Conservation (phyloP, 805 yeast genomes). For the Saccharomycopsis javanensis region DNA sequence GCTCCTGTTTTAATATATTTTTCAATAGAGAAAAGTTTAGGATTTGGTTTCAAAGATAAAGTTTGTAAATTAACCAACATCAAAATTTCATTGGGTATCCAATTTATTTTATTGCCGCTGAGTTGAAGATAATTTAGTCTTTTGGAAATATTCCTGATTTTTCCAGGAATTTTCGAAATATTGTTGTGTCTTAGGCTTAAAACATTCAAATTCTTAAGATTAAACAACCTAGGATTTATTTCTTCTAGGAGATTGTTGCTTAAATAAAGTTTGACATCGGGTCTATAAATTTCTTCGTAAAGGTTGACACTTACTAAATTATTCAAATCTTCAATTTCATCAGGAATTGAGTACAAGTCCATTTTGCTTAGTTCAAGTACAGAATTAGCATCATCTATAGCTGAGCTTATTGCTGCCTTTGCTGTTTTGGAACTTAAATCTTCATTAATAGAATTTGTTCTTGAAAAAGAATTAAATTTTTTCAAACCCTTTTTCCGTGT, state of each 20-base stretch:
- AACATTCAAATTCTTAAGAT: slow-evolving; percentile 12
- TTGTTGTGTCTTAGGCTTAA: slow-evolving; percentile 16
- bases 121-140: slow-evolving; percentile 14
- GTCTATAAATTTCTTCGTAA: slow-evolving; percentile 6
- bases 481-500: not conserved
- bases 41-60: slow-evolving; percentile 15
- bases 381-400: slow-evolving; percentile 16
- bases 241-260: slow-evolving; percentile 10
- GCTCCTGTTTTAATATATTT: slow-evolving; percentile 5
- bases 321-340: slow-evolving; percentile 19
- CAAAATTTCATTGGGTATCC: slow-evolving; percentile 13
- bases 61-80: slow-evolving; percentile 12
- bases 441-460: slow-evolving; percentile 12
- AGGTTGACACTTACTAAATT: slow-evolving; percentile 14
- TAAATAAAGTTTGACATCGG: slow-evolving; percentile 14
- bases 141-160: slow-evolving; percentile 5
- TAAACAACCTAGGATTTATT: slow-evolving; percentile 17
- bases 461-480: slow-evolving; percentile 4
- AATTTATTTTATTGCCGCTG: slow-evolving; percentile 13
- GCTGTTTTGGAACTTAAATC: slow-evolving; percentile 1
- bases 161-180: slow-evolving; percentile 15
- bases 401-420: slow-evolving; percentile 11
- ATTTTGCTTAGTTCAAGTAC: slow-evolving; percentile 13
- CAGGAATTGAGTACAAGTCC: slow-evolving; percentile 11
- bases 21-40: slow-evolving; percentile 8